A percentile compares a stretch with the other conserved stretches of the same genome.
These are phyloP conservation scores for Venturia oleaginea DNA, from an alignment of 2,329 filamentous ascomycete genomes.

Conservation along the genomic window DNA sequence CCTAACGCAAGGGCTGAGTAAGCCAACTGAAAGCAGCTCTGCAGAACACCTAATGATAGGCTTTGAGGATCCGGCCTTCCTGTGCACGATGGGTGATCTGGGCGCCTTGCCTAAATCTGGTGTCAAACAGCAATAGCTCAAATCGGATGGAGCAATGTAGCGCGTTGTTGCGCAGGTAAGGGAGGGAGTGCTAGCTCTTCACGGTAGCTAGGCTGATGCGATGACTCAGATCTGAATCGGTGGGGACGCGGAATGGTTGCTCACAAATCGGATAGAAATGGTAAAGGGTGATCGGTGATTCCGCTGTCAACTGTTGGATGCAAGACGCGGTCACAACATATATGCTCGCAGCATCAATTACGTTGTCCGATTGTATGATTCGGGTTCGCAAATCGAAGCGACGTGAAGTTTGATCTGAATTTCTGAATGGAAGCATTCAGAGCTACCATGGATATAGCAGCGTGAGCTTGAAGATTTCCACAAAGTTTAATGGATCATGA, in stretches of 20 bases:
- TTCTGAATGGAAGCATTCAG: not conserved
- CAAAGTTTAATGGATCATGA: not conserved
- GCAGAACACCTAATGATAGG: not conserved
- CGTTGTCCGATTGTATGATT: not conserved
- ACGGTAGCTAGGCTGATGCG: not conserved
- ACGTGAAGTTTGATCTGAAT: no score
- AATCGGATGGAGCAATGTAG: not conserved
- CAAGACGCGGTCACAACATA: not conserved
- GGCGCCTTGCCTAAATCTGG: not conserved
- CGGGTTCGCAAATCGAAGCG: not conserved
- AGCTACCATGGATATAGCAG: not conserved
- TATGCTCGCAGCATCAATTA: not conserved
- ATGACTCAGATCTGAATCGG: not conserved
- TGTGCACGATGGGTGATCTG: not conserved
- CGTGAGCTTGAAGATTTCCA: not conserved
- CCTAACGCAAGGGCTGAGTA: not conserved
- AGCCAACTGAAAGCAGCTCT: not conserved
- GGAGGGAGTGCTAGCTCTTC: not conserved
- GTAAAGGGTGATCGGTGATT: not conserved
- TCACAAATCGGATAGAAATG: not conserved
- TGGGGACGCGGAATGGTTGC: not conserved
- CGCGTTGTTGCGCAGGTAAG: not conserved
- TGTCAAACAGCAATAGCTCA: not conserved
- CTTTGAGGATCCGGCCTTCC: no score
- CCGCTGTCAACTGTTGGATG: not conserved